Evolutionary conservation across 202 grass and related monocot species (phyloP), one percentile per base, ranked within the genome.

Genomic region (Hordeum pubiflorum): DNA sequence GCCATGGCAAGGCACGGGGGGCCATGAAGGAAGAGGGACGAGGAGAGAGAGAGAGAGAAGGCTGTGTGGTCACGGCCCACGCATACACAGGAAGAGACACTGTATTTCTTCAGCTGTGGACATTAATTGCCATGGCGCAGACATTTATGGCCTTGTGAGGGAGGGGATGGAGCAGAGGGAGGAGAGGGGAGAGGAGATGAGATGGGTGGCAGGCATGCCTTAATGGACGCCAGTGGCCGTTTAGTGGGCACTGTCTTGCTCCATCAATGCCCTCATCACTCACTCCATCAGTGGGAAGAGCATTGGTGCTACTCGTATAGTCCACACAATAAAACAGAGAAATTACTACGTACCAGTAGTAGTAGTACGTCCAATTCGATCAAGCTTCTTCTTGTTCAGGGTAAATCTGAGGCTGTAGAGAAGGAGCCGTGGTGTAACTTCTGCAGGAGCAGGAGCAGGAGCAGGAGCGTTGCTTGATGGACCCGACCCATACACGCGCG

Each of bases 61-160:
- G 63, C 7, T 75, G 76, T 84, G 68, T 60, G 9, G 61, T 11
- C 5, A 43, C 11, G 3, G 10, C 3, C 1, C 44, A 48, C 44
- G 44, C 44, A 48, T 48, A 48, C 44, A 48, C 13, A 48, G 10
- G 11, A 11, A 43, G 43, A 46, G 46, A 50, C 46, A 50, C 46
- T 50, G 46, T 50, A 50, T 50, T 50, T 50, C 46, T 50, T 50
- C 14, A 17, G 46, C 46, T 50, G 46, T 50, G 46, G 46, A 84
- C 79, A 92, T 91, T 89, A 75, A 89, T 87, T 85, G 77, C 86
- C 74, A 63, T 85, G 63, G 84, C 84, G 64, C 73, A 85, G 86
- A 72, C 85, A 88, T 89, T 91, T 58, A 91, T 83, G 79, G 79
- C 65, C 33, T 27, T 43, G 44, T 65, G 44, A 72, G 82, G 74